phyloP scores from a whole-genome alignment of 805 yeast species.

The Wickerhamomyces chambardii region DNA sequence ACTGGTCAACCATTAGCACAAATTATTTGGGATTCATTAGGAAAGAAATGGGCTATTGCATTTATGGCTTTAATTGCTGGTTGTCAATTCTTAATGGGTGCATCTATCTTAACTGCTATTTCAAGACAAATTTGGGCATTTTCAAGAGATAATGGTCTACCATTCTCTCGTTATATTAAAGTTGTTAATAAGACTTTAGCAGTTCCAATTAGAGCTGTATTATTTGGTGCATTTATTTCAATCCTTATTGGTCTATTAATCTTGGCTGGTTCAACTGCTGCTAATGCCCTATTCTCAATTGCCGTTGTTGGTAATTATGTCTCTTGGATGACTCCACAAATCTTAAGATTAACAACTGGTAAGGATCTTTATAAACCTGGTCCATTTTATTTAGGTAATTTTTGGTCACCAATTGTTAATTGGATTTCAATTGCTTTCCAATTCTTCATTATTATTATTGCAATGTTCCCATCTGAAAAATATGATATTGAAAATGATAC shows the following conservation, averaged over 20 bases:
- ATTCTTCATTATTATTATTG: slow-evolving; percentile 38
- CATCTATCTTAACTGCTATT: slow-evolving; percentile 45
- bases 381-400: slow-evolving; percentile 48
- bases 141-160: slow-evolving; percentile 65
- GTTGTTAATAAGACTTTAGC: slow-evolving; percentile 42
- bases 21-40: slow-evolving; percentile 48
- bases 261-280: slow-evolving; percentile 28
- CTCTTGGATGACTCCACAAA: slow-evolving; percentile 27
- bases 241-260: slow-evolving; percentile 27
- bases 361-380: slow-evolving; percentile 48
- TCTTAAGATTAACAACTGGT: slow-evolving; percentile 31
- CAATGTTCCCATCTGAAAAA: slow-evolving; percentile 47
- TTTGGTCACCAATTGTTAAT: slow-evolving; percentile 32
- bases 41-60: slow-evolving; percentile 55
- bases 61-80: slow-evolving; percentile 47
- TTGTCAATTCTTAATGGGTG: slow-evolving; percentile 57
- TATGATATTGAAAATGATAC: slow-evolving; percentile 19
- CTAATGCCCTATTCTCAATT: slow-evolving; percentile 30
- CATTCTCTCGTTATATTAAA: slow-evolving; percentile 43
- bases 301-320: slow-evolving; percentile 30
- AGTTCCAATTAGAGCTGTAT: slow-evolving; percentile 59
- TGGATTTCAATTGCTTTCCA: slow-evolving; percentile 39
- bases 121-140: slow-evolving; percentile 65
- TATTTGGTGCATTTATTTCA: slow-evolving; percentile 25
- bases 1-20: slow-evolving; percentile 59